These are phyloP conservation scores for Hypoxylon lenormandii DNA, from an alignment of 495 filamentous ascomycete genomes.

Conservation along the genomic window DNA sequence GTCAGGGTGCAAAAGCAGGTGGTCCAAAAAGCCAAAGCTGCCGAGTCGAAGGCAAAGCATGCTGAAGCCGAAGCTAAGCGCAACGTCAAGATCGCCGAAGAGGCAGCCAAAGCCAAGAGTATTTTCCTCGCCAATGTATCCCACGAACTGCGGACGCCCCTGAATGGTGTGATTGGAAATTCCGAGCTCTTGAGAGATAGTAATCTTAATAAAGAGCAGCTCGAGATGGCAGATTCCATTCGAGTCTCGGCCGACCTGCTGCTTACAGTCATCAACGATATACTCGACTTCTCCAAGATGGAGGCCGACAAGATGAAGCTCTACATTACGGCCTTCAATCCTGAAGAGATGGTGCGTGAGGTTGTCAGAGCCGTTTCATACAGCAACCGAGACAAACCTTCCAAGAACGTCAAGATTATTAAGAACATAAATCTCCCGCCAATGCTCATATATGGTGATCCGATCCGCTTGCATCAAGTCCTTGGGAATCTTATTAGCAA, in stretches of 20 bases:
- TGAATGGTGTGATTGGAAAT: slow-evolving; percentile 91
- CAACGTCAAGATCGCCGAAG: slow-evolving; percentile 88
- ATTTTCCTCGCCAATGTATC: slow-evolving; percentile 95
- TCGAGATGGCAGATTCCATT: slow-evolving; percentile 92
- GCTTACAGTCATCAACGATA: slow-evolving; percentile 94
- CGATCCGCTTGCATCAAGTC: slow-evolving; percentile 89
- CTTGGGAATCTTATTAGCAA: slow-evolving; percentile 94
- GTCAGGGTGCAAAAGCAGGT: slow-evolving; percentile 86
- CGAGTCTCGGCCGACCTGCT: slow-evolving; percentile 88
- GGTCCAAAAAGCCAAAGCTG: slow-evolving; percentile 79
- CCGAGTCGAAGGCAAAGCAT: slow-evolving; percentile 83
- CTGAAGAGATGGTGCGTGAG: slow-evolving; percentile 86
- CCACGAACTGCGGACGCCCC: slow-evolving; percentile 84
- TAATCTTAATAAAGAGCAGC: slow-evolving; percentile 79
- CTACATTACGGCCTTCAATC: slow-evolving; percentile 83
- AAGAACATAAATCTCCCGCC: slow-evolving; percentile 80
- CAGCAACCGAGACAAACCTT: slow-evolving; percentile 80
- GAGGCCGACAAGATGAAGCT: slow-evolving; percentile 97
- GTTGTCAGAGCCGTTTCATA: slow-evolving; percentile 87
- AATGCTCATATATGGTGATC: slow-evolving; percentile 87
- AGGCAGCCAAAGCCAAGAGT: slow-evolving; percentile 88
- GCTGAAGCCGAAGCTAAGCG: slow-evolving; percentile 86
- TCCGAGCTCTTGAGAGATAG: slow-evolving; percentile 87
- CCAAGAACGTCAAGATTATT: slow-evolving; percentile 69
- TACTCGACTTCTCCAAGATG: slow-evolving; percentile 91